Evolutionary conservation across 306 rosid species (phyloP).

Genomic region (Benincasa hispida): DNA sequence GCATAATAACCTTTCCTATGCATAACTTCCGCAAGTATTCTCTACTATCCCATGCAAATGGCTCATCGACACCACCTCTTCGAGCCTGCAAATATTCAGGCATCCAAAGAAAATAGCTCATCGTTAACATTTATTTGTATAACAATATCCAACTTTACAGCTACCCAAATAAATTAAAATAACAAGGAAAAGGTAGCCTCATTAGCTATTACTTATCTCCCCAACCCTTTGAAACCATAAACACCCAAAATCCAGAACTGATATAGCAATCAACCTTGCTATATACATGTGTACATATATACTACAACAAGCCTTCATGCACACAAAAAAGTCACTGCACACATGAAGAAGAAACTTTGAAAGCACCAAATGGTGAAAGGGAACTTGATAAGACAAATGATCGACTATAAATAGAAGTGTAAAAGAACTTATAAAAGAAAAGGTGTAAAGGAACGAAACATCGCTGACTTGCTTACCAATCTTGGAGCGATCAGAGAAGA

Average conservation of each 20-base stretch:
- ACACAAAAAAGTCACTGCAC: neutral
- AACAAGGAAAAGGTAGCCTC: neutral
- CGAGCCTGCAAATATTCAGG: conserved; percentile 44
- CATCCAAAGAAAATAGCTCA: conserved; percentile 1
- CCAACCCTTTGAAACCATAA: neutral
- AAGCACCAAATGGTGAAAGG: neutral
- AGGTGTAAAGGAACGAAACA: neutral
- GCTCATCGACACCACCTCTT: conserved; percentile 75
- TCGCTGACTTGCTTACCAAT: conserved; percentile 31
- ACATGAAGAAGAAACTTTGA: neutral
- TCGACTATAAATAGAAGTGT: neutral
- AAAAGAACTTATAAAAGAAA: neutral
- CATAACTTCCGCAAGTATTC: conserved; percentile 80
- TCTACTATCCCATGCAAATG: conserved; percentile 96
- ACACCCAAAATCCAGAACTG: neutral
- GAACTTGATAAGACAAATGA: neutral
- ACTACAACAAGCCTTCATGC: neutral
- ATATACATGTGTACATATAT: neutral
- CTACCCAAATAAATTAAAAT: neutral
- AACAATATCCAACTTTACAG: neutral
- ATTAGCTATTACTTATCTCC: neutral
- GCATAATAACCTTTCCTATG: conserved; percentile 63
- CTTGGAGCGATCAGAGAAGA: conserved; percentile 85
- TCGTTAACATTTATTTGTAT: neutral
- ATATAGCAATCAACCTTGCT: neutral